phyloP scores from a whole-genome alignment of 2,329 filamentous ascomycete species.

The Aspergillus candidus region DNA sequence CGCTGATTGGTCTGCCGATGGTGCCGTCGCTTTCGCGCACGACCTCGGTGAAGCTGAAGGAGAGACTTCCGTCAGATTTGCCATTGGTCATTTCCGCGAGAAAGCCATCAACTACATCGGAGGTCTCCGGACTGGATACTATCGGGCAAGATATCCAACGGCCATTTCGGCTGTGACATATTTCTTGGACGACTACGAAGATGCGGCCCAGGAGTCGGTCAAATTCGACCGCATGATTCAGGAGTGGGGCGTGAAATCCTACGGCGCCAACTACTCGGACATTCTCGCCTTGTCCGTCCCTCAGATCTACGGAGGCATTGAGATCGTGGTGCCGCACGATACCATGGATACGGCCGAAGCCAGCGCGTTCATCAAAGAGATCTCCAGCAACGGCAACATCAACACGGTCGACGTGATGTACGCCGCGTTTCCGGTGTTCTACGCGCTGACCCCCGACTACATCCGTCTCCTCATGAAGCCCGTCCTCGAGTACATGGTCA shows the following conservation, averaged over 20 bases:
- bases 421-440: constrained; percentile 36
- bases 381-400: constrained; percentile 37
- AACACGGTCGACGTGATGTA: constrained; percentile 39
- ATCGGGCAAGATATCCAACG: constrained; percentile 25
- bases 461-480: constrained; percentile 38
- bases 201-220: constrained; percentile 26
- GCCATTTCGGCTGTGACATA: constrained; percentile 25
- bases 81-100: constrained; percentile 33
- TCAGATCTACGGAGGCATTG: constrained; percentile 35
- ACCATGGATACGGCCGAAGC: constrained; percentile 23
- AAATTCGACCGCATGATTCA: constrained; percentile 22
- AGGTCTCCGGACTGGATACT: constrained; percentile 30
- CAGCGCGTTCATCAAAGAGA: constrained; percentile 35
- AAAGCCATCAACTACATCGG: constrained; percentile 34
- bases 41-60: constrained; percentile 26
- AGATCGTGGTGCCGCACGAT: constrained; percentile 30
- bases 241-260: constrained; percentile 13
- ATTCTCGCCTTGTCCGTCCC: constrained; percentile 34
- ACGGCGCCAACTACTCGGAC: constrained; percentile 32
- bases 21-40: constrained; percentile 31
- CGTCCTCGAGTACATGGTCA: constrained; percentile 33
- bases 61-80: constrained; percentile 30
- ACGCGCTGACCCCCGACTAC: constrained; percentile 33
- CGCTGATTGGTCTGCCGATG: constrained; percentile 20
- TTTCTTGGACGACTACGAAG: constrained; percentile 34